These are phyloP conservation scores for Yamadazyma akitaensis DNA, from an alignment of 805 yeast genomes.

Conservation along the genomic window DNA sequence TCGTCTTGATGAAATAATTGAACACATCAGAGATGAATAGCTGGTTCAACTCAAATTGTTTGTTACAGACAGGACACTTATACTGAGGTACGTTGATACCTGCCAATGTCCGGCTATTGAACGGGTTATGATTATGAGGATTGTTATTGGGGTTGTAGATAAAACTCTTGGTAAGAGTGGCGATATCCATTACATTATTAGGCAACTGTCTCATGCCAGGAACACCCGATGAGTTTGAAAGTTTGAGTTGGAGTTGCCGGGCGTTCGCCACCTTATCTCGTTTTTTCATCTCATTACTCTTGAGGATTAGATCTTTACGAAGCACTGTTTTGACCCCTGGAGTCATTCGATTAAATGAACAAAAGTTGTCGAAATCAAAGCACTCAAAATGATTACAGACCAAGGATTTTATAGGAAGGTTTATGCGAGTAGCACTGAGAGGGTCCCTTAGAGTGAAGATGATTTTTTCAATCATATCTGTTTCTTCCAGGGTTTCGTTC, in stretches of 20 bases:
- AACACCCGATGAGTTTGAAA: not conserved
- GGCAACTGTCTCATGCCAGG: not conserved
- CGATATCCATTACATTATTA: not conserved
- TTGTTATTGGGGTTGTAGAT: constrained; percentile 5
- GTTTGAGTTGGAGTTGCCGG: not conserved
- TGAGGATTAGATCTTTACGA: constrained; percentile 24
- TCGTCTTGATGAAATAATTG: constrained; percentile 40
- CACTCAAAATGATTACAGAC: constrained; percentile 42
- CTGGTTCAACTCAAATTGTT: constrained; percentile 29
- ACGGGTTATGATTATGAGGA: not conserved
- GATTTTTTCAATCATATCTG: constrained; percentile 34
- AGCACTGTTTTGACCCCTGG: constrained; percentile 21
- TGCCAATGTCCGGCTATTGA: not conserved
- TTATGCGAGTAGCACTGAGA: constrained; percentile 34
- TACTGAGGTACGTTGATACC: constrained; percentile 22
- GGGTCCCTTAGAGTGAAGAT: constrained; percentile 40
- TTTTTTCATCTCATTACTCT: constrained; percentile 12
- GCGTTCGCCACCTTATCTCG: constrained; percentile 3
- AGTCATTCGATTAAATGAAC: constrained; percentile 35
- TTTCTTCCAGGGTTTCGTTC: constrained; percentile 12
- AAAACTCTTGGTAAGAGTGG: constrained; percentile 7
- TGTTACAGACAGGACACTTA: constrained; percentile 42
- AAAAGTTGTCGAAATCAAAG: constrained; percentile 41
- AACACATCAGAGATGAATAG: constrained; percentile 36
- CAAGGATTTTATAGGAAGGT: constrained; percentile 37